Evolutionary conservation across 176 grass and related monocot genomes (phyloP).

Genomic region (Triticum timopheevii): DNA sequence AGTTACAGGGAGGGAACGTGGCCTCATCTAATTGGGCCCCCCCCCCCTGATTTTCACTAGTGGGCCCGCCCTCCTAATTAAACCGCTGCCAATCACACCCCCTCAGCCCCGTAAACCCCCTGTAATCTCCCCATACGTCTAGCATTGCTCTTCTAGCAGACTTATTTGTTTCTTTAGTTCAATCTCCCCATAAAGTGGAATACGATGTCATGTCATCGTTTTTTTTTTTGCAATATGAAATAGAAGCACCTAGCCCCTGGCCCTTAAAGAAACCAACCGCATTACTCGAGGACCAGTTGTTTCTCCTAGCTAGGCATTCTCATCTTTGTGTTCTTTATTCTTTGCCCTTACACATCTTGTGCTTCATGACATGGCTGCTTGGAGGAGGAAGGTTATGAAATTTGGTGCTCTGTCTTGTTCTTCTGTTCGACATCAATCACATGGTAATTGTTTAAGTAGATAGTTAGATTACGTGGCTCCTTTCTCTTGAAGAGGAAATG

Average conservation of each 20-base stretch:
- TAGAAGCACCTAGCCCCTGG: neutral
- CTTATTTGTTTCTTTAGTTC: neutral
- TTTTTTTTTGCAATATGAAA: neutral
- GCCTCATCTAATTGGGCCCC: no score
- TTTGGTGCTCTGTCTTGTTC: neutral
- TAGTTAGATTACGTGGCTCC: no score
- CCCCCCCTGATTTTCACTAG: no score
- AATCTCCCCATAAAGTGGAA: neutral
- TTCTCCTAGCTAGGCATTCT: neutral
- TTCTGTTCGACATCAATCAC: slow-evolving; percentile 7
- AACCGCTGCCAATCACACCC: no score
- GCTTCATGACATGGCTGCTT: neutral
- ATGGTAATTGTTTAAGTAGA: neutral
- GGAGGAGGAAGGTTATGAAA: slow-evolving; percentile 1
- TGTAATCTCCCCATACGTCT: no score
- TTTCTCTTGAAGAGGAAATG: no score
- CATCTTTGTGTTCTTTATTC: neutral
- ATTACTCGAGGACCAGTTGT: neutral
- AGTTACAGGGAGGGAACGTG: no score
- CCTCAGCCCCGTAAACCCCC: no score
- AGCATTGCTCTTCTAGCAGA: no score
- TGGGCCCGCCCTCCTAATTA: no score
- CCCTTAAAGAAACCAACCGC: neutral
- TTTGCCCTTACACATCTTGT: neutral
- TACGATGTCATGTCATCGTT: neutral